Evolutionary conservation across 345 rosid genomes (phyloP).

Genomic region (Hibiscus trionum): DNA sequence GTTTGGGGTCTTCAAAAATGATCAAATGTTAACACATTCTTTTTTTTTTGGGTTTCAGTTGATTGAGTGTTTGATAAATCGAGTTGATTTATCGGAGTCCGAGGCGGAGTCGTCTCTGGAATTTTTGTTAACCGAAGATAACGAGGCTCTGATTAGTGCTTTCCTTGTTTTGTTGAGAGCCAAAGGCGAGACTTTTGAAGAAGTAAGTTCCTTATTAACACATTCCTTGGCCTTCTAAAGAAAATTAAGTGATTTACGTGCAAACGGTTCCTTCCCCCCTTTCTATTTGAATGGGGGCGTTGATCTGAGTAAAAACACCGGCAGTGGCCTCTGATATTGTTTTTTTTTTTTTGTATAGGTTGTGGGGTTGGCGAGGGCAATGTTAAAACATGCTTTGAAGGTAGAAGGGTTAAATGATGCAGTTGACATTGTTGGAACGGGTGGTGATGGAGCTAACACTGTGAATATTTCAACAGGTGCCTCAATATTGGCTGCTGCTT

Average conservation of each 20-base stretch:
- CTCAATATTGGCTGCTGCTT: conserved; percentile 86
- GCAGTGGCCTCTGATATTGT: too few relatives aligned
- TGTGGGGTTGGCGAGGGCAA: conserved; percentile 80
- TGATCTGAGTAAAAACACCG: background rate
- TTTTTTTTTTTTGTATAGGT: conserved; percentile 25
- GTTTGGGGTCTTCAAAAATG: background rate
- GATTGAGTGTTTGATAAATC: conserved; percentile 23
- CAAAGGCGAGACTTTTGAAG: conserved; percentile 91
- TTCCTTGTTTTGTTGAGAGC: conserved; percentile 83
- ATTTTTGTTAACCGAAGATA: conserved; percentile 47
- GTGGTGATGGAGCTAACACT: conserved; percentile 94
- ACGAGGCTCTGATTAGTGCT: conserved; percentile 74
- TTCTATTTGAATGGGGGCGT: background rate
- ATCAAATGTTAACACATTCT: background rate
- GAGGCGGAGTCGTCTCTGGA: conserved; percentile 73
- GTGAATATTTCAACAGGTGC: conserved; percentile 96
- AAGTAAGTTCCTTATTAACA: conserved; percentile 34
- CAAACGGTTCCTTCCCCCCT: background rate
- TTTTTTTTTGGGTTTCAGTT: background rate
- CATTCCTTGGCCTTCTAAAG: background rate
- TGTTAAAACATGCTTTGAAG: conserved; percentile 67
- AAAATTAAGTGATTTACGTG: background rate
- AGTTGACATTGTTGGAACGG: conserved; percentile 90
- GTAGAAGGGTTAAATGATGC: conserved; percentile 69
- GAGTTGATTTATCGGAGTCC: conserved; percentile 62